Conservation (phyloP, 495 filamentous ascomycete genomes). For the Aspergillus homomorphus region DNA sequence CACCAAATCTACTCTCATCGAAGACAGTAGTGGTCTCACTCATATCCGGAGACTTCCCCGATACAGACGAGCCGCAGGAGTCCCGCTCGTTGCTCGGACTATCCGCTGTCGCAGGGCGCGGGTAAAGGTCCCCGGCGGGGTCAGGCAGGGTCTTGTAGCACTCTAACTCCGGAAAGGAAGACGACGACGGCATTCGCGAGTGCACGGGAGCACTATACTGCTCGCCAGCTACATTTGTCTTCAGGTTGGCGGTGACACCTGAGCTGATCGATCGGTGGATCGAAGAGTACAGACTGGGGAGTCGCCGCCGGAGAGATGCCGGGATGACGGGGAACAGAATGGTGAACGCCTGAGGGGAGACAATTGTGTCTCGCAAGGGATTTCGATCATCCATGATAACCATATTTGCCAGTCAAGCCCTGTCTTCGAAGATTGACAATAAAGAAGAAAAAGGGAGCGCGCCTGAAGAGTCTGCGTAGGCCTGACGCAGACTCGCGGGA, state of each 20-base stretch:
- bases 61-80: constrained; percentile 2
- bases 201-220: neutral
- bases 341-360: constrained; percentile 11
- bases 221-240: neutral
- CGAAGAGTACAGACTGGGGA: constrained; percentile 27
- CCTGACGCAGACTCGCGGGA: neutral
- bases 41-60: constrained; percentile 14
- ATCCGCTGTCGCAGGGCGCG: constrained; percentile 15
- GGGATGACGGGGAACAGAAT: constrained; percentile 30
- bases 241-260: constrained; percentile 7
- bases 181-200: constrained; percentile 16
- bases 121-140: neutral
- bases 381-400: constrained; percentile 13
- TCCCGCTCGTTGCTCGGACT: constrained; percentile 11
- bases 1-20: constrained; percentile 2
- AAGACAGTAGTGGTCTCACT: constrained; percentile 13
- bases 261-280: constrained; percentile 4
- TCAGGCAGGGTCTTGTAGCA: constrained; percentile 2
- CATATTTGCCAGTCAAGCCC: neutral
- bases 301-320: constrained; percentile 32
- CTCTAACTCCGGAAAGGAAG: constrained; percentile 14
- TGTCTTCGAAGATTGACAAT: neutral
- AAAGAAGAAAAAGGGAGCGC: neutral
- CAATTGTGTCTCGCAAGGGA: constrained; percentile 10
- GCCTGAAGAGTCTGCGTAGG: neutral